A percentile compares a stretch with the other conserved stretches of the same genome.
Evolutionary conservation across 2,329 filamentous ascomycete species (phyloP).

Genomic region (Fusarium graminum): DNA sequence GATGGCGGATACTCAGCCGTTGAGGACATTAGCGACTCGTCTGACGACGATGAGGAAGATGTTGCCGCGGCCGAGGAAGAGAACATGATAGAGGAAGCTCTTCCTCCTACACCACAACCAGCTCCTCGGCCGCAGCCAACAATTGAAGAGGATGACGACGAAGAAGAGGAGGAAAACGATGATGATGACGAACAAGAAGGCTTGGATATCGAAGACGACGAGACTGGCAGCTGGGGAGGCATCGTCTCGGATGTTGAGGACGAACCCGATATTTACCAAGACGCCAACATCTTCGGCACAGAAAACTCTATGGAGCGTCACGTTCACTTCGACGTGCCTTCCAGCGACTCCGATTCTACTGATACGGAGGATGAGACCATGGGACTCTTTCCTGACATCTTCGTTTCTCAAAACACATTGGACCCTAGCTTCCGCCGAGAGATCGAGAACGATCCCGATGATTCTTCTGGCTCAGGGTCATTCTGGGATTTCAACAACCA

Average conservation of each 20-base stretch:
- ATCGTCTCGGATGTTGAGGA: conserved; percentile 63
- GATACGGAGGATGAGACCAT: conserved; percentile 72
- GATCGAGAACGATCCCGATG: conserved; percentile 76
- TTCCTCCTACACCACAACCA: conserved; percentile 54
- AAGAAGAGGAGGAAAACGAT: conserved; percentile 57
- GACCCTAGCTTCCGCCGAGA: conserved; percentile 79
- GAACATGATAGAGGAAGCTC: conserved; percentile 70
- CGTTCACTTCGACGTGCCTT: conserved; percentile 79
- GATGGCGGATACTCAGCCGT: conserved; percentile 81
- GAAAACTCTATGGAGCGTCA: conserved; percentile 66
- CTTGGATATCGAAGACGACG: conserved; percentile 58
- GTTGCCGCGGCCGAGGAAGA: conserved; percentile 83
- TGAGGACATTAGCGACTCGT: conserved; percentile 82
- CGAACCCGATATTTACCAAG: conserved; percentile 58
- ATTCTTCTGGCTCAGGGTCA: conserved; percentile 68
- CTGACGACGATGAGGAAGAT: conserved; percentile 82
- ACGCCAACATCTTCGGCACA: conserved; percentile 58
- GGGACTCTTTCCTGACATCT: conserved; percentile 81
- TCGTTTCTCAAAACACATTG: conserved; percentile 79
- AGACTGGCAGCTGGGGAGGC: conserved; percentile 68
- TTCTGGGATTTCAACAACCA: conserved; percentile 74
- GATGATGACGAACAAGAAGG: conserved; percentile 57
- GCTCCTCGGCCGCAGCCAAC: conserved; percentile 64
- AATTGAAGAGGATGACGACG: conserved; percentile 54
- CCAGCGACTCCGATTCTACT: conserved; percentile 75